A percentile compares a stretch with the other conserved stretches of the same genome.
Evolutionary conservation across 2,329 filamentous ascomycete species (phyloP).

Genomic region (Trichoderma sp.): DNA sequence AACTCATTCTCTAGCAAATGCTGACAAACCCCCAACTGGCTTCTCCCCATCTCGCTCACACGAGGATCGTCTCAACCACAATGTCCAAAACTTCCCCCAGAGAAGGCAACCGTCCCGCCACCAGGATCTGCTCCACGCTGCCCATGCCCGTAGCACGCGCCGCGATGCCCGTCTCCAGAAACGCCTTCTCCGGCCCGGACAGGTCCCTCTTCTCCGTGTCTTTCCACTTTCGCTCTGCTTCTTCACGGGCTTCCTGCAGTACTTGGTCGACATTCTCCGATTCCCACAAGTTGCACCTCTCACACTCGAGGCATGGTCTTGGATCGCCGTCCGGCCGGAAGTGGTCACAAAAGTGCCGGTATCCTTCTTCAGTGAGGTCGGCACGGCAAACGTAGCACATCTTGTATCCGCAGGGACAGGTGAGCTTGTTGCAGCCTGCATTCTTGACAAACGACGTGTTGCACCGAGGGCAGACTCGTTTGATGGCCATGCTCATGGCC

Average conservation of each 20-base stretch:
- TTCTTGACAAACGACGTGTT: constrained; percentile 90
- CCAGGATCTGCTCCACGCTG: constrained; percentile 35
- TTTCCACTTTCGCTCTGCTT: constrained; percentile 70
- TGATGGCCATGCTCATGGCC: constrained; percentile 89
- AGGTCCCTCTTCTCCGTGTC: constrained; percentile 60
- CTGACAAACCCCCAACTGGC: neutral
- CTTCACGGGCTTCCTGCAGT: constrained; percentile 64
- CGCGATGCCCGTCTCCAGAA: constrained; percentile 54
- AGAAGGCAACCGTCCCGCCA: constrained; percentile 36
- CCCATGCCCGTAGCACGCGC: constrained; percentile 25
- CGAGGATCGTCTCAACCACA: constrained; percentile 44
- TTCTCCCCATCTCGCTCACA: constrained; percentile 26
- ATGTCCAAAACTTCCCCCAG: constrained; percentile 46
- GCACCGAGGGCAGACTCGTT: constrained; percentile 90
- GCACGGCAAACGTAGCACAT: constrained; percentile 98
- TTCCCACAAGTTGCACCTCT: constrained; percentile 76
- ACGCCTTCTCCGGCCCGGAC: constrained; percentile 52
- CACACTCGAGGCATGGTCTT: constrained; percentile 72
- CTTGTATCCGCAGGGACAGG: constrained; percentile 90
- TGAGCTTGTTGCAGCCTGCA: constrained; percentile 93
- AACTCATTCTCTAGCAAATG: neutral
- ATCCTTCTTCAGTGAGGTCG: constrained; percentile 71
- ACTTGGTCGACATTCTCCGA: constrained; percentile 69
- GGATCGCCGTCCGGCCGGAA: constrained; percentile 78
- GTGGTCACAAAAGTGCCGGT: constrained; percentile 94